Conservation (phyloP, 2,329 filamentous ascomycete species). For the Beauveria rudraprayagi region DNA sequence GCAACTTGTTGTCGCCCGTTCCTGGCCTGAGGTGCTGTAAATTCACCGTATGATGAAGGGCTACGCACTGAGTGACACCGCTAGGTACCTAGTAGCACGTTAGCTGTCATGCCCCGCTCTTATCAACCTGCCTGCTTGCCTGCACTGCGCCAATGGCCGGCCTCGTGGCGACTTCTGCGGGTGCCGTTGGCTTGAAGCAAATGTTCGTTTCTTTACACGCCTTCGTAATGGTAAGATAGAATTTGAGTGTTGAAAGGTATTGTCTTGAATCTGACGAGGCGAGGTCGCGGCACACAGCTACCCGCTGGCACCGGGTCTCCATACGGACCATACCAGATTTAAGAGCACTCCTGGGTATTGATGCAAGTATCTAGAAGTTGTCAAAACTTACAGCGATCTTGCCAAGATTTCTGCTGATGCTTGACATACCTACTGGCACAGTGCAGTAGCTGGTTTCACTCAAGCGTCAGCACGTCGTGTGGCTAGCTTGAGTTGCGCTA, state of each 20-base stretch:
- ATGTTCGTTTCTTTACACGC: not conserved
- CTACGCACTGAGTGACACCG: not conserved
- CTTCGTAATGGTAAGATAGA: not conserved
- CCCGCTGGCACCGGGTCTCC: too few relatives aligned
- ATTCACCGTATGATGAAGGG: not conserved
- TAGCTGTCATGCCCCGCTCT: not conserved
- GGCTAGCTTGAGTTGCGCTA: too few relatives aligned
- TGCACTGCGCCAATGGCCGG: not conserved
- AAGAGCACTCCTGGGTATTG: too few relatives aligned
- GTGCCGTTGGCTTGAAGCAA: not conserved
- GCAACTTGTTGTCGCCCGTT: not conserved
- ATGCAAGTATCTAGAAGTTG: too few relatives aligned
- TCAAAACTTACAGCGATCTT: too few relatives aligned
- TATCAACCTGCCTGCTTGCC: not conserved
- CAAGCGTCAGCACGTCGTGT: too few relatives aligned
- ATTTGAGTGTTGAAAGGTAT: not conserved
- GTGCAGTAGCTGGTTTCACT: too few relatives aligned
- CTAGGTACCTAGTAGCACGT: not conserved
- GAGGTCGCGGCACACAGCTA: too few relatives aligned
- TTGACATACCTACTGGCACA: too few relatives aligned
- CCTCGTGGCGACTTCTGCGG: not conserved
- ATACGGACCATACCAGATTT: too few relatives aligned
- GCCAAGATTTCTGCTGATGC: too few relatives aligned
- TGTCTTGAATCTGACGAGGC: too few relatives aligned
- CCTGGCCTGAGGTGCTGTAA: not conserved